These are phyloP conservation scores for Tripterygium wilfordii DNA, from an alignment of 177 flowering plant genomes.

Conservation along the genomic window DNA sequence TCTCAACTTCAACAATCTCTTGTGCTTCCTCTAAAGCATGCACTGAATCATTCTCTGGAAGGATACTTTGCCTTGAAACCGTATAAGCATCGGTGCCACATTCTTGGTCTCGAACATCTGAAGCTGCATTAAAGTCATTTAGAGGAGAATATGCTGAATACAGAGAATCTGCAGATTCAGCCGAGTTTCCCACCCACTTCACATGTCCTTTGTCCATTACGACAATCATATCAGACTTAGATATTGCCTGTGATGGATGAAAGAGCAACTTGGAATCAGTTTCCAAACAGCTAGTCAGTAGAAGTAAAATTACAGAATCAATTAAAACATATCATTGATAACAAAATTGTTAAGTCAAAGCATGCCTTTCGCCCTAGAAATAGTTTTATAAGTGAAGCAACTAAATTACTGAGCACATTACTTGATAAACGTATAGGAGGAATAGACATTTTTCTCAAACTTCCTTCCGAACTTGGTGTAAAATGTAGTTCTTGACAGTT, in stretches of 20 bases:
- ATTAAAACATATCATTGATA: no score
- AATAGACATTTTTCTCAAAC: no score
- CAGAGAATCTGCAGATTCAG: constrained; percentile 44
- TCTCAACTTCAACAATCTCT: constrained; percentile 49
- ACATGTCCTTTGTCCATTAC: constrained; percentile 81
- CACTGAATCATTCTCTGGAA: constrained; percentile 16
- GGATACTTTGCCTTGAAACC: constrained; percentile 12
- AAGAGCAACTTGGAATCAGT: not conserved
- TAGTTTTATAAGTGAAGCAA: no score
- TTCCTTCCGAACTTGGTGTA: no score
- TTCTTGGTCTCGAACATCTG: constrained; percentile 20
- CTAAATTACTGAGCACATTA: no score
- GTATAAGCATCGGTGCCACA: constrained; percentile 6
- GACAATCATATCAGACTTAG: constrained; percentile 67
- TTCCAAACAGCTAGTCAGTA: no score
- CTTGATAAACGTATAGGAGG: no score
- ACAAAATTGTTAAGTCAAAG: no score
- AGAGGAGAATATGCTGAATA: constrained; percentile 31
- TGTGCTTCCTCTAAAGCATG: constrained; percentile 27
- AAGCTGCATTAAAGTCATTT: constrained; percentile 25
- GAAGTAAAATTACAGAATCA: no score
- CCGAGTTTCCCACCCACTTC: constrained; percentile 66
- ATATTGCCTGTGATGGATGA: constrained; percentile 55
- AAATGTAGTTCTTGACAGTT: no score
- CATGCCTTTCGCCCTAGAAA: no score